phyloP scores from a whole-genome alignment of 208 protist genomes.

The Angomonas deanei region DNA sequence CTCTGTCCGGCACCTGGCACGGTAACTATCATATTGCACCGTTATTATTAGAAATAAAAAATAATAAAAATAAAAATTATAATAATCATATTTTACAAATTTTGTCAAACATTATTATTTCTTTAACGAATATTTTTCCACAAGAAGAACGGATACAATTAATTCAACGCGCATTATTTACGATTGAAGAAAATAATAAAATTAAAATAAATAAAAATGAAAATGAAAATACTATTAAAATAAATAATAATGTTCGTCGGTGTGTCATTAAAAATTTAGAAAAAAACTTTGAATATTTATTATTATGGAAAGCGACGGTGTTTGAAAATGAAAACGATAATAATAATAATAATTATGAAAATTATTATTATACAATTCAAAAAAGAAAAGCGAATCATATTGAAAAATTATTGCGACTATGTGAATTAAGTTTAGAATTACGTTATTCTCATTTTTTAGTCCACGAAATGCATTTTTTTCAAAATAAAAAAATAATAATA shows the following conservation, averaged over 20 bases:
- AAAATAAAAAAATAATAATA: conserved; percentile 1
- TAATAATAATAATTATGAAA: background rate
- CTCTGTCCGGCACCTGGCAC: too few species aligned
- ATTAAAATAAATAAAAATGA: conserved; percentile 1
- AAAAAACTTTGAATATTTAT: too few species aligned
- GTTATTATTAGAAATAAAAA: too few species aligned
- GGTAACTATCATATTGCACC: too few species aligned
- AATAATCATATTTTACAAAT: background rate
- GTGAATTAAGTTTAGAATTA: background rate
- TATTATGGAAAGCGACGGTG: too few species aligned
- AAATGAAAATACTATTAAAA: background rate
- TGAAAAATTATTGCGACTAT: background rate
- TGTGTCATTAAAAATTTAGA: too few species aligned
- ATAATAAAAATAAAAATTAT: background rate
- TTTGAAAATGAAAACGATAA: too few species aligned
- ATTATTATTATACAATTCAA: background rate
- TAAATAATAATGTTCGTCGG: background rate
- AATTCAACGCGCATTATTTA: background rate
- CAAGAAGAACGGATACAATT: background rate
- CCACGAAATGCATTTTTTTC: background rate
- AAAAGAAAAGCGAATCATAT: background rate
- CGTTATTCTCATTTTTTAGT: background rate
- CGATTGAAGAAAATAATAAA: background rate
- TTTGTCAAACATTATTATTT: background rate
- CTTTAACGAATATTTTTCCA: background rate